Evolutionary conservation across 495 filamentous ascomycete species (phyloP), one percentile per base, ranked within the genome.

Genomic region (Lindgomyces ingoldianus): DNA sequence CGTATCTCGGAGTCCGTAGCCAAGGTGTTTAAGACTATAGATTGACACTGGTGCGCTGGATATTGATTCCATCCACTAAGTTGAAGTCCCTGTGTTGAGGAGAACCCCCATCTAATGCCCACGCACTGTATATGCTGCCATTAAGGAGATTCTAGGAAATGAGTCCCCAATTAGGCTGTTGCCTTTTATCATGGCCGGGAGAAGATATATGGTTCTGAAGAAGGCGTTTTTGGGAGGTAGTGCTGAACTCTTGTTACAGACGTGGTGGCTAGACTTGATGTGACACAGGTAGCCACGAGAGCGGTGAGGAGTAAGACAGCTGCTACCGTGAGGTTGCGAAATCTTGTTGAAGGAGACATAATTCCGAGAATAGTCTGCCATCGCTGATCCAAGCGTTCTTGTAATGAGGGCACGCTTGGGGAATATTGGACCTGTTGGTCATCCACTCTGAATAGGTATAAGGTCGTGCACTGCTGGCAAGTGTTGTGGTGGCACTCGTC

Each of bases 311-410:
- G 24, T 9, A 24, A 22, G 12, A 27, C 48, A 4, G 24, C 8
- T 27, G 21, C 19, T 6, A 52, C 22, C 3, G 48, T 8, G 3
- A 22, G 19, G 26, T 52, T 52, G 48, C n/a, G 48, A n/a, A 27
- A 6, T 22, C n/a, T 52, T 14, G 48, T n/a, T 14, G 48, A 52
- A 52, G 26, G 48, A 22, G 48, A 22, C 3, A 11, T 22, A 52
- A 52, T 52, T 22, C 48, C 48, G 24, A 52, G 48, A 22, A 52
- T 52, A 9, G 48, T 52, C 22, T 47, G 45, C 45, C 45, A 47
- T 47, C 18, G 6, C 45, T 47, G 45, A 47, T 47, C 45, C 45
- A 47, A n/a, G 18, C 45, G 45, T 47, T 47, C 18, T n/a, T 47
- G 16, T 8, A n/a, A n/a, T n/a, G 18, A 24, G 4, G 45, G 6